Base-by-base conservation (phyloP, 805 yeast genomes). In the Wickerhamiella alocasiicola region DNA sequence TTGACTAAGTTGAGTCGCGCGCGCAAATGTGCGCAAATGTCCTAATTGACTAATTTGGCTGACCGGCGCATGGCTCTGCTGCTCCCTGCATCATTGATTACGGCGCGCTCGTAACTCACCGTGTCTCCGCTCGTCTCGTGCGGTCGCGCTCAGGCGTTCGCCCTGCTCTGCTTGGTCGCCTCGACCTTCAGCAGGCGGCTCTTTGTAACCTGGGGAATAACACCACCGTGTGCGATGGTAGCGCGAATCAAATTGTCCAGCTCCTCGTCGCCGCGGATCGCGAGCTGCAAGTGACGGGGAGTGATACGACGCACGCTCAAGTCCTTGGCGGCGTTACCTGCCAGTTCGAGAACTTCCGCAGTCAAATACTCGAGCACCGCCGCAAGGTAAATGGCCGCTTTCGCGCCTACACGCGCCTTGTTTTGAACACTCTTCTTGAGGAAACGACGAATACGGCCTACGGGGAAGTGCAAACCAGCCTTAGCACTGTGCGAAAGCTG, bases 141-240 rank as follows among this genome's bases (percentile, higher is more conserved):
- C n/a, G n/a, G n/a, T n/a, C n/a, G n/a, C n/a, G n/a, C n/a, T n/a
- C n/a, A n/a, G n/a, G n/a, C n/a, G n/a, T n/a, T n/a, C n/a, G 18
- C 24, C 71, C 78, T 78, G 46, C 46, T 44, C 45, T 45, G 48
- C 45, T 49, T 49, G 34, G 48, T 49, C 16, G 50, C 42, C 46
- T 52, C 55, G 9, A 52, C 55, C 71, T 78, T 73, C 64, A 88
- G 87, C 60, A 87, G 76, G 66, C 88, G 78, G 71, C 79, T 78
- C 70, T 79, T 84, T 71, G 83, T 95, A 63, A 85, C 82, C 78
- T 84, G 83, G 71, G 96, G 96, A 67, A 87, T 76, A 57, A 88
- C 96, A 83, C 95, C 95, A 79, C 95, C 96, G 70, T 85, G 94
- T 54, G 96, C 95, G 59, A 87, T 87, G 51, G 96, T 88, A 52